Percentiles rank a stretch among this genome's conserved stretches.
Evolutionary conservation across 192 early-diverging fungal genomes (phyloP).

Genomic region (Backusella liffmaniae): DNA sequence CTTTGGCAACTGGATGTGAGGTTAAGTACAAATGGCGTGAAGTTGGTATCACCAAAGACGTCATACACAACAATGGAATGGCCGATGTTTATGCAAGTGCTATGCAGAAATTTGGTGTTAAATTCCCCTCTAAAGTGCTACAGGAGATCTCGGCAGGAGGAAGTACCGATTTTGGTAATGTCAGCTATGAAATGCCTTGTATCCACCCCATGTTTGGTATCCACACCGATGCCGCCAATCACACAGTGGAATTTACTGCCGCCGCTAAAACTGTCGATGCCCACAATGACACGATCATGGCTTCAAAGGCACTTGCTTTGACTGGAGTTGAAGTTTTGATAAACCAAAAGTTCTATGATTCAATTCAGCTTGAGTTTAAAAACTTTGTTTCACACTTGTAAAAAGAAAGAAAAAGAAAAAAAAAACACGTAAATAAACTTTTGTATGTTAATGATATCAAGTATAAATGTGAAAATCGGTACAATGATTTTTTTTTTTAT

Average conservation of each 20-base stretch:
- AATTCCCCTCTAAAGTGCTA: conserved; percentile 7
- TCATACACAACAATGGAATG: conserved; percentile 45
- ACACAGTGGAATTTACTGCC: conserved; percentile 62
- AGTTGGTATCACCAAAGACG: conserved; percentile 37
- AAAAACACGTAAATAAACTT: not conserved
- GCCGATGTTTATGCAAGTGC: conserved; percentile 31
- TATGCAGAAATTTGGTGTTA: conserved; percentile 37
- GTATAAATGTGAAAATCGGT: not conserved
- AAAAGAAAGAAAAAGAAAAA: not conserved
- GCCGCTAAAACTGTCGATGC: conserved; percentile 57
- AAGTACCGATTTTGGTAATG: conserved; percentile 68
- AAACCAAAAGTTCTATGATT: conserved; percentile 44
- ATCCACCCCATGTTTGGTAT: conserved; percentile 42
- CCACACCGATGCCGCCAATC: conserved; percentile 54
- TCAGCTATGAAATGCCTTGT: conserved; percentile 57
- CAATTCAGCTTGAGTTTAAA: conserved; percentile 40
- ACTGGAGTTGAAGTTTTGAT: conserved; percentile 47
- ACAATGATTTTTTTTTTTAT: too few species aligned
- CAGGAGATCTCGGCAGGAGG: conserved; percentile 38
- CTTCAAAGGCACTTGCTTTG: conserved; percentile 53
- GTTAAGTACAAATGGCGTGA: conserved; percentile 50
- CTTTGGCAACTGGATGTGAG: conserved; percentile 66
- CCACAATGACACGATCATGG: conserved; percentile 51
- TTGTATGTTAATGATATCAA: not conserved
- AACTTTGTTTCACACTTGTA: not conserved